Percentiles rank a stretch among this genome's conserved stretches.
These are phyloP conservation scores for Hanseniaspora hatyaiensis DNA, from an alignment of 805 yeast species.

Conservation along the genomic window DNA sequence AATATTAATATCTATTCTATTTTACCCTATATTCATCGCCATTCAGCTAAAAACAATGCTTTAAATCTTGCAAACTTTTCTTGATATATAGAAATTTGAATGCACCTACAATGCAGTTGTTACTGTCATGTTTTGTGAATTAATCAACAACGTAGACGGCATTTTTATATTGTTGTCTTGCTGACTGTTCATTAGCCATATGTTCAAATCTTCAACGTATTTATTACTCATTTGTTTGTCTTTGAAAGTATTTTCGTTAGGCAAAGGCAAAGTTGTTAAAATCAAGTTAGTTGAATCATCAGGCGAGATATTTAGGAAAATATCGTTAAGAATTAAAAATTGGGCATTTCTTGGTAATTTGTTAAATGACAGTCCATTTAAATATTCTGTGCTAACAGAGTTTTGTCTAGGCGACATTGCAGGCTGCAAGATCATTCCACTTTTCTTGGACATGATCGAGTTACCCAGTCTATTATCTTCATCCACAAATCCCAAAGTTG, in stretches of 20 bases:
- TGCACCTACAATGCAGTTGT: slow-evolving; percentile 64
- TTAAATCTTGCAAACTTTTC: too few species aligned
- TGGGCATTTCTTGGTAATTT: slow-evolving; percentile 89
- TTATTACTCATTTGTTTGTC: slow-evolving; percentile 57
- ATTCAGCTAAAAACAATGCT: neutral
- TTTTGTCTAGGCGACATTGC: slow-evolving; percentile 29
- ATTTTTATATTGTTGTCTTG: slow-evolving; percentile 25
- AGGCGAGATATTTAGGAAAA: slow-evolving; percentile 39
- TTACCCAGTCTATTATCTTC: slow-evolving; percentile 11
- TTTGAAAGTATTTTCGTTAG: slow-evolving; percentile 68
- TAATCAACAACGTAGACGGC: slow-evolving; percentile 73
- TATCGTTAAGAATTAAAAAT: slow-evolving; percentile 73
- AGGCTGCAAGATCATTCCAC: slow-evolving; percentile 20
- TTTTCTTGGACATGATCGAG: slow-evolving; percentile 2
- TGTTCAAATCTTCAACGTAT: slow-evolving; percentile 61
- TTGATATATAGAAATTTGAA: too few species aligned
- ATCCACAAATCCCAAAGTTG: slow-evolving; percentile 22
- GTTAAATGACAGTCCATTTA: slow-evolving; percentile 48
- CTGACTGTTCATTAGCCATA: slow-evolving; percentile 56
- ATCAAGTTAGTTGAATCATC: slow-evolving; percentile 49
- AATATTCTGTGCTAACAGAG: slow-evolving; percentile 27
- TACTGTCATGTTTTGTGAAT: slow-evolving; percentile 90
- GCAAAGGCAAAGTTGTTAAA: slow-evolving; percentile 84
- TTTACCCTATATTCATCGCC: neutral
- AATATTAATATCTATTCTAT: neutral